A percentile compares a stretch with the other conserved stretches of the same genome.
phyloP scores from a whole-genome alignment of 768 basidiomycete genomes.

The Russula dissimulans region DNA sequence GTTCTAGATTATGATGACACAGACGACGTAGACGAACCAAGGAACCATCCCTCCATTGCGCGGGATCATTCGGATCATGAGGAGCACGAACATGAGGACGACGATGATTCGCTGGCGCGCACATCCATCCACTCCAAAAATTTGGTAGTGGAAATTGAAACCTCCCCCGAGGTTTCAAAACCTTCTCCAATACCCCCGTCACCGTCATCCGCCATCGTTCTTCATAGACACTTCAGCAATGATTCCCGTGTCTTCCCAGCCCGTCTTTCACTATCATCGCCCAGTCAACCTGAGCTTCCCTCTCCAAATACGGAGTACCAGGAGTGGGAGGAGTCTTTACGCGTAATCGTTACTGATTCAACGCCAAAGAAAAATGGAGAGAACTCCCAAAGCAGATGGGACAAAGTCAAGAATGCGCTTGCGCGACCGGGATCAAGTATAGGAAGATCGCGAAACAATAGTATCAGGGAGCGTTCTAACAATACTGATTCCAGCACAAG shows the following conservation, averaged over 20 bases:
- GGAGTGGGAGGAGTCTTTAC: slow-evolving; percentile 25
- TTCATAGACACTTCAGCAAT: slow-evolving; percentile 36
- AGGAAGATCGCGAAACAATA: slow-evolving; percentile 74
- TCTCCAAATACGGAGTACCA: slow-evolving; percentile 30
- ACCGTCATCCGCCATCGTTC: slow-evolving; percentile 38
- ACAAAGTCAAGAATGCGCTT: slow-evolving; percentile 62
- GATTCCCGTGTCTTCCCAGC: slow-evolving; percentile 52
- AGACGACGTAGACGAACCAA: slow-evolving; percentile 33
- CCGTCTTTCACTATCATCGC: slow-evolving; percentile 53
- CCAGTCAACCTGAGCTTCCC: slow-evolving; percentile 51
- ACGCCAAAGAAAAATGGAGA: slow-evolving; percentile 52
- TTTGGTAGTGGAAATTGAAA: slow-evolving; percentile 54
- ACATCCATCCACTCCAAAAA: slow-evolving; percentile 52
- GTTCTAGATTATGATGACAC: slow-evolving; percentile 46
- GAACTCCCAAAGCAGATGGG: slow-evolving; percentile 52
- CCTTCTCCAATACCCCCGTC: slow-evolving; percentile 40
- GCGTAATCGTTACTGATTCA: slow-evolving; percentile 22
- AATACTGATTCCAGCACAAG: slow-evolving; percentile 40
- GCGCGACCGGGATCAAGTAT: slow-evolving; percentile 53
- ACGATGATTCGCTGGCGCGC: slow-evolving; percentile 39
- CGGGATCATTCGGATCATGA: slow-evolving; percentile 23
- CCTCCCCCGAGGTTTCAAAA: slow-evolving; percentile 39
- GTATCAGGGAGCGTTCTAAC: slow-evolving; percentile 56
- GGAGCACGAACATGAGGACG: slow-evolving; percentile 45
- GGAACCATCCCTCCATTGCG: slow-evolving; percentile 21